Conservation (phyloP, 306 rosid species). For the Dryas drummondii region DNA sequence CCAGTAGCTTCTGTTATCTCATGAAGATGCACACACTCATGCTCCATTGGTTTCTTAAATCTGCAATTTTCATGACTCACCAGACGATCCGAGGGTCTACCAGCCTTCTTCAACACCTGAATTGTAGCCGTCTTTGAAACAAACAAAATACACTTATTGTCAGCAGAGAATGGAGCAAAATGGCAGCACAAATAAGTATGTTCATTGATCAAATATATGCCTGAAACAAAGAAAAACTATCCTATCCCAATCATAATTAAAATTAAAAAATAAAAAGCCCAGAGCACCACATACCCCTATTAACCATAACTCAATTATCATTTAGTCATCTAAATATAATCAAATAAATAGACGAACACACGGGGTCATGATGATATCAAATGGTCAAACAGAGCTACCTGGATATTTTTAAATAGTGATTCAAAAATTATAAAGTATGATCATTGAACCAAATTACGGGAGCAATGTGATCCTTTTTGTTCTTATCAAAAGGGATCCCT, state of each 20-base stretch:
- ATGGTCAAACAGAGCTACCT: no score
- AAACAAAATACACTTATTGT: slow-evolving; percentile 7
- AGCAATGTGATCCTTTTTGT: no score
- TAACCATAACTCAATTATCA: neutral
- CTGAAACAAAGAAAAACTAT: neutral
- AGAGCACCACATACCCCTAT: neutral
- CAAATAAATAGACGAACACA: no score
- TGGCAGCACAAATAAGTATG: neutral
- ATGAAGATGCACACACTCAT: slow-evolving; percentile 69
- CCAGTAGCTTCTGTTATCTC: slow-evolving; percentile 87
- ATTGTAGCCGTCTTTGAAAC: slow-evolving; percentile 68
- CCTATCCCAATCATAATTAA: neutral
- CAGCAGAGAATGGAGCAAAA: neutral
- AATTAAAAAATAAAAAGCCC: neutral
- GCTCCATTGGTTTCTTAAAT: slow-evolving; percentile 59
- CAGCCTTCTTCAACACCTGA: slow-evolving; percentile 80
- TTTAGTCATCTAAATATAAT: neutral
- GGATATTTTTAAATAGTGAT: no score
- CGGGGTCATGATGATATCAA: no score
- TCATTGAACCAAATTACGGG: no score
- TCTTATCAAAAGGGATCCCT: no score
- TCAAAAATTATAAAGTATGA: no score
- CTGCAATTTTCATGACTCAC: slow-evolving; percentile 86
- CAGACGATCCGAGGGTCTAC: slow-evolving; percentile 75
- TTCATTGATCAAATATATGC: neutral